Evolutionary conservation across 1,284 basidiomycete genomes (phyloP).

Genomic region (Marasmius tenuissimus): DNA sequence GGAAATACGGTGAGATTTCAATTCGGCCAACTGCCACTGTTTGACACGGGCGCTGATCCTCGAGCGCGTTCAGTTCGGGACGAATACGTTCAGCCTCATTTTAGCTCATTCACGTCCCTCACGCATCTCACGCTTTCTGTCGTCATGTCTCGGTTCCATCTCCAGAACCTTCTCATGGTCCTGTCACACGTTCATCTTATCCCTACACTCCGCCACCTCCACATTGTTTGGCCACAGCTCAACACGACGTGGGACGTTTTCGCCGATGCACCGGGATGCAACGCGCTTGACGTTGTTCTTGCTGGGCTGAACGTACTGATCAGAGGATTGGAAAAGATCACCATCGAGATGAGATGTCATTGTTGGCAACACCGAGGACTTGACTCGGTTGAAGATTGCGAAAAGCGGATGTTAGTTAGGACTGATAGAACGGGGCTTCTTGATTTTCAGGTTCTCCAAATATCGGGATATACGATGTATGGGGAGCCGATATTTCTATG

Average conservation of each 20-base stretch:
- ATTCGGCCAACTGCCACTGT: not conserved
- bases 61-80: not conserved
- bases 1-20: not conserved
- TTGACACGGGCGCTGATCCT: not conserved
- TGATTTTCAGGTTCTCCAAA: not conserved
- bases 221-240: not conserved
- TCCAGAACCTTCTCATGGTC: not conserved
- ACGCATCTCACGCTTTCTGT: not conserved
- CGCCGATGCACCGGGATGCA: not conserved
- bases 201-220: not conserved
- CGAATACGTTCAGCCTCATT: not conserved
- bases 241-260: not conserved
- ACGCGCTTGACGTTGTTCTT: not conserved
- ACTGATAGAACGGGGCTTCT: not conserved
- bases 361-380: not conserved
- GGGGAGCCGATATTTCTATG: not conserved
- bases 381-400: not conserved
- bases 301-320: not conserved
- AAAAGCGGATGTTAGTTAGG: not conserved
- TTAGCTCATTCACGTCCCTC: not conserved
- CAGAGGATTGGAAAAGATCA: not conserved
- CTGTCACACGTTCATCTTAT: not conserved
- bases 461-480: slow-evolving; percentile 2
- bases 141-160: not conserved
- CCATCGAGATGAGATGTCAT: not conserved